Percentiles rank a stretch among this genome's conserved stretches.
Conservation (phyloP, 352 stramenopile species). For the Discostella stelligera region DNA sequence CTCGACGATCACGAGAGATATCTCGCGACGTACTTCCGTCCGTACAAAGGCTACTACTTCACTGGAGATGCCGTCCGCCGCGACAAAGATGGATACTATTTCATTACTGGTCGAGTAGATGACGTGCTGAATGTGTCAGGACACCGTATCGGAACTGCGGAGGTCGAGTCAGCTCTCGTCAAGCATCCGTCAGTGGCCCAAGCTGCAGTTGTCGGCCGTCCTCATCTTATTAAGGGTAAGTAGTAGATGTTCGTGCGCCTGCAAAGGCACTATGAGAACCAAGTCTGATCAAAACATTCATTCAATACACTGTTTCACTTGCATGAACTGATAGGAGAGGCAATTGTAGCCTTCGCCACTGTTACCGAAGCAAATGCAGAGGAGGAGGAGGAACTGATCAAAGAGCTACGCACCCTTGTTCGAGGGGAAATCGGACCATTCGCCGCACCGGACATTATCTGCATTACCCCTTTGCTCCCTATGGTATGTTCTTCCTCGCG, state of each 20-base stretch:
- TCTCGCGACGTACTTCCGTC: constrained; percentile 92
- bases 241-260: constrained; percentile 91
- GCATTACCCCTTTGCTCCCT: constrained; percentile 88
- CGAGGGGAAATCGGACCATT: constrained; percentile 94
- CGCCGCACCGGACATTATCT: constrained; percentile 93
- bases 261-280: constrained; percentile 75
- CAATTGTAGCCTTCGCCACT: constrained; percentile 79
- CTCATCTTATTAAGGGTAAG: constrained; percentile 96
- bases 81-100: constrained; percentile 94
- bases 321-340: constrained; percentile 40
- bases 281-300: neutral
- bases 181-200: constrained; percentile 90
- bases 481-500: constrained; percentile 74
- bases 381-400: constrained; percentile 73
- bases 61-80: constrained; percentile 73
- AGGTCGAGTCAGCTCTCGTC: constrained; percentile 89
- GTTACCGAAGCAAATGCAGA: constrained; percentile 76
- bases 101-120: constrained; percentile 97
- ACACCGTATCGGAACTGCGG: constrained; percentile 85
- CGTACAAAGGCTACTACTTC: constrained; percentile 96
- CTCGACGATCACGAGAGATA: constrained; percentile 93
- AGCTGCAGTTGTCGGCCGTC: constrained; percentile 92
- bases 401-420: constrained; percentile 85
- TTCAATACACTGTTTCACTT: too few relatives aligned
- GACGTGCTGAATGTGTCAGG: constrained; percentile 91